A percentile compares a stretch with the other conserved stretches of the same genome.
Evolutionary conservation across 768 basidiomycete genomes (phyloP).

Genomic region (Termitomyces sp.): DNA sequence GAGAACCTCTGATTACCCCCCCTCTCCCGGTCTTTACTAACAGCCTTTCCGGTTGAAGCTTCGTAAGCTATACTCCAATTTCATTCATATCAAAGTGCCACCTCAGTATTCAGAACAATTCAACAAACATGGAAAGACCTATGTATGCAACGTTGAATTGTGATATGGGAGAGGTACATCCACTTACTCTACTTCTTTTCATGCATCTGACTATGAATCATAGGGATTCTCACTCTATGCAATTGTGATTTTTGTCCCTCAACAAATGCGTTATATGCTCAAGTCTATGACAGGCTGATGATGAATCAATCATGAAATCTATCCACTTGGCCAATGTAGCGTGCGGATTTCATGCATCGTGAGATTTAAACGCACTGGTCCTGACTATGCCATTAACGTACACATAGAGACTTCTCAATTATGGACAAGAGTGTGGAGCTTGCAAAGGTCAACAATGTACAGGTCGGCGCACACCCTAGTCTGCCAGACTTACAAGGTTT

Average conservation of each 20-base stretch:
- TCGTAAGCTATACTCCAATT: neutral
- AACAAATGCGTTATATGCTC: neutral
- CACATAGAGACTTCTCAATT: conserved; percentile 48
- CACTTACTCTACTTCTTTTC: neutral
- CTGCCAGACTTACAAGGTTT: conserved; percentile 62
- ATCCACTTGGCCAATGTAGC: conserved; percentile 61
- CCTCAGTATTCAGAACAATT: neutral
- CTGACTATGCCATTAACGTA: neutral
- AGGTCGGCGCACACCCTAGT: conserved; percentile 64
- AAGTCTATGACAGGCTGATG: conserved; percentile 33
- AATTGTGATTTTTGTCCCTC: conserved; percentile 24
- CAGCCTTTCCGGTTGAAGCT: neutral
- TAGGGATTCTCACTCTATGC: conserved; percentile 50
- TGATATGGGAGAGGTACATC: conserved; percentile 48
- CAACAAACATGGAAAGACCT: neutral
- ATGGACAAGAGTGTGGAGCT: conserved; percentile 58
- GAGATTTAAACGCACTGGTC: neutral
- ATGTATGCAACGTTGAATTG: conserved; percentile 45
- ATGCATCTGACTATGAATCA: neutral
- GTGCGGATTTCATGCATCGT: conserved; percentile 68
- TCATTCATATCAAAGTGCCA: neutral
- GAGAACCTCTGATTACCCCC: neutral
- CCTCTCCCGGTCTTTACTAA: neutral
- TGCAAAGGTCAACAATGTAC: conserved; percentile 50
- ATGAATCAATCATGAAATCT: conserved; percentile 46